Percentiles rank a stretch among this genome's conserved stretches.
phyloP scores from a whole-genome alignment of 495 filamentous ascomycete genomes.

The Aspergillus biplanus region DNA sequence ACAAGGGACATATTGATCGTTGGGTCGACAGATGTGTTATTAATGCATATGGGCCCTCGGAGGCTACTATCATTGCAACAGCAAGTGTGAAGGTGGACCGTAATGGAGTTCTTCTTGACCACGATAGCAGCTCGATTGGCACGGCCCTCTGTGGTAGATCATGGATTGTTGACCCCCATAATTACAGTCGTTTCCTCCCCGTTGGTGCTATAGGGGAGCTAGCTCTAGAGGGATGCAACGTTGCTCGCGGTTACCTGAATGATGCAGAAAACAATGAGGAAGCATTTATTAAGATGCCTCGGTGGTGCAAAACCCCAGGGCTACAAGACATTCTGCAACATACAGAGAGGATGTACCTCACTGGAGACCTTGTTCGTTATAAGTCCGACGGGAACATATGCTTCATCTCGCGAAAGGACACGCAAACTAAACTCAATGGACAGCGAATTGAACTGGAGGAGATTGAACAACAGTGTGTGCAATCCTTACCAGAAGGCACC shows the following conservation, averaged over 20 bases:
- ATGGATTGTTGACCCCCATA: conserved; percentile 64
- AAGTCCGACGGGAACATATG: conserved; percentile 54
- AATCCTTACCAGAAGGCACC: conserved; percentile 34
- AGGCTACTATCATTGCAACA: conserved; percentile 53
- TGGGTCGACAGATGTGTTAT: conserved; percentile 49
- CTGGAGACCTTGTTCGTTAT: conserved; percentile 58
- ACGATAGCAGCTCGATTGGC: conserved; percentile 47
- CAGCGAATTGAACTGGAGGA: conserved; percentile 69
- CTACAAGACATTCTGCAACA: conserved; percentile 32
- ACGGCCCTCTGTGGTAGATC: conserved; percentile 41
- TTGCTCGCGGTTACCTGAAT: conserved; percentile 63
- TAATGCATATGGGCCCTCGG: conserved; percentile 60
- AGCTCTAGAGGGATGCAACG: conserved; percentile 62
- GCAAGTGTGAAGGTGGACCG: conserved; percentile 40
- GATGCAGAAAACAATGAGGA: conserved; percentile 56
- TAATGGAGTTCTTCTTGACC: conserved; percentile 47
- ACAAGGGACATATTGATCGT: conserved; percentile 41
- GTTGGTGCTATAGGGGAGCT: conserved; percentile 70
- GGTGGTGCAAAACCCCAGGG: conserved; percentile 42
- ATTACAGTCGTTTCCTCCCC: conserved; percentile 60
- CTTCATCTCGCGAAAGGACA: conserved; percentile 63
- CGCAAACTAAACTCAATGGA: conserved; percentile 69
- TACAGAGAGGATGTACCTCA: conserved; percentile 47
- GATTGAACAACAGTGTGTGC: conserved; percentile 60
- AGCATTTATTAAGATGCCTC: conserved; percentile 57